These are phyloP conservation scores for Sporobolus alterniflorus DNA, from an alignment of 202 grass and related monocot species.

Conservation along the genomic window DNA sequence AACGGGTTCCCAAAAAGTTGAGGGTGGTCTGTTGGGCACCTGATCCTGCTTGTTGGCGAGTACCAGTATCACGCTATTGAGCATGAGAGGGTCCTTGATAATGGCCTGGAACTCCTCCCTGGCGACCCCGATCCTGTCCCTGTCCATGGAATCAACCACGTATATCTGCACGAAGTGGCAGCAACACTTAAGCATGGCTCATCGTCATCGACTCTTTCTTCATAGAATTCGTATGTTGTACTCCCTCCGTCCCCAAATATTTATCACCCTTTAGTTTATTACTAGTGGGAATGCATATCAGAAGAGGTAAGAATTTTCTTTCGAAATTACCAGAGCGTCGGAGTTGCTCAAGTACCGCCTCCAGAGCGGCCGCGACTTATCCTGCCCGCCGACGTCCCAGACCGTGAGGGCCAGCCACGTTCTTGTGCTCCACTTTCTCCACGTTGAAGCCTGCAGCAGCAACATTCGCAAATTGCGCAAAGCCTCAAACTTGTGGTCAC, in stretches of 20 bases:
- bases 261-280: no score
- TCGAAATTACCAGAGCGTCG: conserved; percentile 71
- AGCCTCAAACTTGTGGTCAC: neutral
- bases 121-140: conserved; percentile 65
- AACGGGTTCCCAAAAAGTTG: no score
- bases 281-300: neutral
- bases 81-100: conserved; percentile 68
- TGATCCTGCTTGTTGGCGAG: conserved; percentile 84
- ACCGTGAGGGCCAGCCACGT: conserved; percentile 78
- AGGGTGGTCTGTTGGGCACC: no score
- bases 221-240: no score
- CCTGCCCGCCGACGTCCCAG: conserved; percentile 90
- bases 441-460: conserved; percentile 71
- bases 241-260: no score
- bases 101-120: conserved; percentile 64
- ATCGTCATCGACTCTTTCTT: neutral
- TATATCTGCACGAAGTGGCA: conserved; percentile 47
- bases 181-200: neutral
- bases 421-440: conserved; percentile 84
- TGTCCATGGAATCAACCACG: conserved; percentile 84
- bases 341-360: conserved; percentile 67
- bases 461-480: neutral
- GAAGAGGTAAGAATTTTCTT: neutral
- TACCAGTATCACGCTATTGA: conserved; percentile 65
- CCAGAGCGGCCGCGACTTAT: conserved; percentile 86